phyloP scores from a whole-genome alignment of 2,329 filamentous ascomycete genomes.

The Huntiella bhutanensis region DNA sequence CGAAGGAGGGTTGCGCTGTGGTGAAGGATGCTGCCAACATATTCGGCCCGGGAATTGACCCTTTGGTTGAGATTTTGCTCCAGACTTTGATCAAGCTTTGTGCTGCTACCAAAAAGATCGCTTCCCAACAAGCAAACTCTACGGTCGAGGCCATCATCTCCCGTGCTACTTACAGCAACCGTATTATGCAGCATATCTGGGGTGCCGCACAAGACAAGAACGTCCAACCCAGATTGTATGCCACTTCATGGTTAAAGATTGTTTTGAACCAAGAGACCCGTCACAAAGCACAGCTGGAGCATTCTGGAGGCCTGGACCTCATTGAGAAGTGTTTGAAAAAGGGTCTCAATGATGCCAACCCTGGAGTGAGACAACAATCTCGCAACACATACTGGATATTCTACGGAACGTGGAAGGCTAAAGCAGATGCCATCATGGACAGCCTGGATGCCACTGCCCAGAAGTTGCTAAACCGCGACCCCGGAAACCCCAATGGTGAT shows the following conservation, averaged over 20 bases:
- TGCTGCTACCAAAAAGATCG: conserved; percentile 81
- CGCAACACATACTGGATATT: conserved; percentile 77
- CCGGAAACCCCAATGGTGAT: conserved; percentile 54
- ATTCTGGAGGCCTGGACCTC: conserved; percentile 61
- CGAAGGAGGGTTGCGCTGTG: conserved; percentile 65
- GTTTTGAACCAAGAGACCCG: conserved; percentile 57
- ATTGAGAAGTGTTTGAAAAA: conserved; percentile 81
- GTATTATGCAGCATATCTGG: conserved; percentile 73
- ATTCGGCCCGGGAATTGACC: conserved; percentile 62
- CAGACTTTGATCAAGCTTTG: conserved; percentile 81
- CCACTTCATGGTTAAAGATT: conserved; percentile 66
- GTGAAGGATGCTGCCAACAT: conserved; percentile 68
- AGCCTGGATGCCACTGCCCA: conserved; percentile 62
- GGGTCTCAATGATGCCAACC: conserved; percentile 75
- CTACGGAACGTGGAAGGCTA: conserved; percentile 55
- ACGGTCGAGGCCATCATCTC: conserved; percentile 68
- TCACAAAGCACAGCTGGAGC: conserved; percentile 70
- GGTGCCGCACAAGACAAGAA: conserved; percentile 82
- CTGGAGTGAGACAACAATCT: conserved; percentile 72
- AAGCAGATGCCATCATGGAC: conserved; percentile 60
- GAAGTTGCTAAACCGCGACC: conserved; percentile 62
- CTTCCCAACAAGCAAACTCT: conserved; percentile 60
- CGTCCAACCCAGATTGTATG: conserved; percentile 63
- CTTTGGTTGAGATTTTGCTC: conserved; percentile 76
- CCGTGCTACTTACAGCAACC: conserved; percentile 58